Percentiles rank a stretch among this genome's conserved stretches.
phyloP scores from a whole-genome alignment of 1,284 basidiomycete genomes.

The Irpex sp. region DNA sequence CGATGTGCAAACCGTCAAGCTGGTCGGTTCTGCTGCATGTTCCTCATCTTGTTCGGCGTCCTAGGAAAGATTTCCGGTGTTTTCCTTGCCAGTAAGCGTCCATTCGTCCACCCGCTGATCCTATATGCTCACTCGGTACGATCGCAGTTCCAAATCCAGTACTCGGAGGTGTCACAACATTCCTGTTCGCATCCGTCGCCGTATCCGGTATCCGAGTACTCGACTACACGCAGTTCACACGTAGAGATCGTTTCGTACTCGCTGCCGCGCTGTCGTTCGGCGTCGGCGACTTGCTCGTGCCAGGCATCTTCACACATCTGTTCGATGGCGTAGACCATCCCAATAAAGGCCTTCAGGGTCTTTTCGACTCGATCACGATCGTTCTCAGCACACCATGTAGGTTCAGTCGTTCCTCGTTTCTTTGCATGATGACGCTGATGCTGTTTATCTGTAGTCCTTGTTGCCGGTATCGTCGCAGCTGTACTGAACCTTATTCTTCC shows the following conservation, averaged over 20 bases:
- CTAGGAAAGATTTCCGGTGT: constrained; percentile 78
- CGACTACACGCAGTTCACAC: constrained; percentile 55
- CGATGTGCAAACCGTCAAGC: constrained; percentile 72
- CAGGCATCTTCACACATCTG: constrained; percentile 56
- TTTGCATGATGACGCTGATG: constrained; percentile 1
- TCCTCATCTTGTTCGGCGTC: constrained; percentile 69
- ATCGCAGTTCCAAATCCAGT: constrained; percentile 68
- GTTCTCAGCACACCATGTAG: constrained; percentile 72
- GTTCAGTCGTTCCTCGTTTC: constrained; percentile 22
- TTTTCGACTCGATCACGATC: constrained; percentile 77
- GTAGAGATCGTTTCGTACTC: constrained; percentile 75
- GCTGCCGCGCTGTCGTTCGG: constrained; percentile 71
- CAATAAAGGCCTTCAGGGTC: constrained; percentile 57
- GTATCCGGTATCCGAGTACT: constrained; percentile 70
- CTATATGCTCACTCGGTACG: constrained; percentile 5
- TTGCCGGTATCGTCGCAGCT: constrained; percentile 60
- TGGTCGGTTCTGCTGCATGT: constrained; percentile 67
- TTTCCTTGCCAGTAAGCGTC: constrained; percentile 58
- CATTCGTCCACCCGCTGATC: constrained; percentile 1
- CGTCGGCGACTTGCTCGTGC: constrained; percentile 61
- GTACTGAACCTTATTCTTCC: constrained; percentile 65
- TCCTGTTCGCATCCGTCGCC: constrained; percentile 45
- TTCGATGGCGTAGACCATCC: constrained; percentile 60
- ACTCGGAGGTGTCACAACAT: constrained; percentile 80
- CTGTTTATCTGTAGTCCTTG: constrained; percentile 42